Evolutionary conservation across 768 basidiomycete genomes (phyloP), one percentile per base, ranked within the genome.

Genomic region (Kwoniella sp.): DNA sequence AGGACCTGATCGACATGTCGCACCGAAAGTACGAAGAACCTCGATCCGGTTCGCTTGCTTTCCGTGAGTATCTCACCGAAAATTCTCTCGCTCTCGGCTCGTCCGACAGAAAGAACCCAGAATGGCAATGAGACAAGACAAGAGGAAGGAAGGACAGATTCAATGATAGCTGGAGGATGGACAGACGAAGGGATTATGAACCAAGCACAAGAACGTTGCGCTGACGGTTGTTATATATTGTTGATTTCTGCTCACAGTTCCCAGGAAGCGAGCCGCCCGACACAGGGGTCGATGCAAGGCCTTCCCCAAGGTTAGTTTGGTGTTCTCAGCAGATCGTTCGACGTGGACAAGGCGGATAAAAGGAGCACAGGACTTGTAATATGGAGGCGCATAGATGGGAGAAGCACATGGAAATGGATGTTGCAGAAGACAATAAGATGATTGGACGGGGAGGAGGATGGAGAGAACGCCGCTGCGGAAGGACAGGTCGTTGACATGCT

Each of bases 241-340:
- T 10, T 44, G 40, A 9, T 19, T 44, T 93, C 85, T 87, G 30
- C 17, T 29, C 17, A 27, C 52, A 68, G 67, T 97, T 68, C 95
- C 95, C 78, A 87, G 90, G 81, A 98, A 99, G 85, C 88, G 95
- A 78, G 85, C 95, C 60, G 93, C 95, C 71, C 89, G 95, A 80
- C 95, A 97, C 84, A 89, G 95, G 76, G 95, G 95, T 82, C 94
- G 93, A 86, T 93, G 97, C 83, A 99, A 99, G 88, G 88, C 93
- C 69, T 99, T 98, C 89, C 96, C 96, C 79, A 93, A 88, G 88
- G 94, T 92, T 68, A 64, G 87, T 76, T n/a, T 33, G 25, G 19
- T 8, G 24, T 58, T 59, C 50, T 60, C 22, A 27, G 46, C 52
- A 37, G 47, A 29, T 33, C 26, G 44, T 46, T 44, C 8, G 7